phyloP scores from a whole-genome alignment of 2,329 filamentous ascomycete species.

The Didymella arachidicola region DNA sequence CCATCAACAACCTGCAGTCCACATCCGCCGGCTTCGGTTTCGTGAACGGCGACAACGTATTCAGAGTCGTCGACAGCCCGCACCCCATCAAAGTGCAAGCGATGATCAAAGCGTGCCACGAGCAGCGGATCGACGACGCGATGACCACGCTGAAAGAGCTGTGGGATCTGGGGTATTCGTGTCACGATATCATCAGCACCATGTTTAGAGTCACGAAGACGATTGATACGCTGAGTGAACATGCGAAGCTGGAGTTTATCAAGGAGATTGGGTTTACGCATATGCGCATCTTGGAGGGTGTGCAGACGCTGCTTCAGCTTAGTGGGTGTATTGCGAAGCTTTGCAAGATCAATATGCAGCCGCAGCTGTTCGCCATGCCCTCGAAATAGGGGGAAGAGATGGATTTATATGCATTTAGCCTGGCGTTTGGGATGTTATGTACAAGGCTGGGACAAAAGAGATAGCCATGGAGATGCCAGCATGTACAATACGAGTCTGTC shows the following conservation, averaged over 20 bases:
- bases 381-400: constrained; percentile 17
- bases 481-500: not conserved
- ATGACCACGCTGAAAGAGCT: constrained; percentile 87
- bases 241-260: constrained; percentile 96
- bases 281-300: constrained; percentile 98
- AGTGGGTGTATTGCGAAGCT: constrained; percentile 91
- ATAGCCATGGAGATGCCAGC: not conserved
- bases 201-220: constrained; percentile 99
- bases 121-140: constrained; percentile 87
- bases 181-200: constrained; percentile 97
- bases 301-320: constrained; percentile 92
- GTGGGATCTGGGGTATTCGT: constrained; percentile 96
- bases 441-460: not conserved
- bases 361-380: constrained; percentile 72
- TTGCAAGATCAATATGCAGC: constrained; percentile 96
- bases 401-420: constrained; percentile 40
- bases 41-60: constrained; percentile 97
- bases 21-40: constrained; percentile 94
- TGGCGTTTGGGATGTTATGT: constrained; percentile 37
- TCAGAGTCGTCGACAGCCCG: constrained; percentile 94
- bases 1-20: constrained; percentile 97
- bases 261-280: constrained; percentile 98
- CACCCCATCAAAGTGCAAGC: constrained; percentile 98
- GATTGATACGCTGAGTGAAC: constrained; percentile 88
- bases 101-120: constrained; percentile 97